Conservation (phyloP, 306 rosid species). For the Luffa acutangula region DNA sequence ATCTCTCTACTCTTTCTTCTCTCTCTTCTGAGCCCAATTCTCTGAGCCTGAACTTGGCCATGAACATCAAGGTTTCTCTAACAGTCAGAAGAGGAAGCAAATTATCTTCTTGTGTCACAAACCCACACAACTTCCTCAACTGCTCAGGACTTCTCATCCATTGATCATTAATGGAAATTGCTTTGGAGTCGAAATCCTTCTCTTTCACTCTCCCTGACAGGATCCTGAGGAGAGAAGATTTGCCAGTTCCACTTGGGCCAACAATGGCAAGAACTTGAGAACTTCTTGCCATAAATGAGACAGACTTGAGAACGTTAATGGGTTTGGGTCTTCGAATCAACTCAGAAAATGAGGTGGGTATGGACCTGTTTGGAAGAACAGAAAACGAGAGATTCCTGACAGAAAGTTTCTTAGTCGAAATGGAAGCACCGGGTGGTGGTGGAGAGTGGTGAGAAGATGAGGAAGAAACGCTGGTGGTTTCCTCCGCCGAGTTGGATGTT, state of each 20-base stretch:
- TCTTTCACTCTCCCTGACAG: slow-evolving; percentile 49
- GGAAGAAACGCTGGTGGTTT: slow-evolving; percentile 45
- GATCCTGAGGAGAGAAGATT: slow-evolving; percentile 63
- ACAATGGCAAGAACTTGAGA: slow-evolving; percentile 68
- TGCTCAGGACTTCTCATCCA: slow-evolving; percentile 36
- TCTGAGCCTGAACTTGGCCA: slow-evolving; percentile 65
- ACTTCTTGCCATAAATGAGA: slow-evolving; percentile 59
- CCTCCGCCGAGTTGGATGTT: slow-evolving; percentile 49
- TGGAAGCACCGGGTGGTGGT: slow-evolving; percentile 5
- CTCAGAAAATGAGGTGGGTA: slow-evolving; percentile 25
- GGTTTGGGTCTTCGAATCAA: slow-evolving; percentile 35
- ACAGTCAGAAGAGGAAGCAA: slow-evolving; percentile 85
- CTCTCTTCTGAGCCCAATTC: slow-evolving; percentile 35
- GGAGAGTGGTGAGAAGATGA: slow-evolving; percentile 42
- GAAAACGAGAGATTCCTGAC: slow-evolving; percentile 52
- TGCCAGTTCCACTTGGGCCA: slow-evolving; percentile 93
- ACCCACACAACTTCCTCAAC: slow-evolving; percentile 65
- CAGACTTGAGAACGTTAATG: slow-evolving; percentile 49
- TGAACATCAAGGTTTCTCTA: slow-evolving; percentile 60
- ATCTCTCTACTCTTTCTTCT: slow-evolving; percentile 48
- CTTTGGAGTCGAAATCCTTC: slow-evolving; percentile 33
- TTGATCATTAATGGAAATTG: slow-evolving; percentile 48
- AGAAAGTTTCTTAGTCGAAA: slow-evolving; percentile 24
- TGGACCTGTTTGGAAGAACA: slow-evolving; percentile 24
- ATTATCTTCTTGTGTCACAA: slow-evolving; percentile 75